Conservation (phyloP, 2,329 filamentous ascomycete genomes). For the Tolypocladium paradoxum region DNA sequence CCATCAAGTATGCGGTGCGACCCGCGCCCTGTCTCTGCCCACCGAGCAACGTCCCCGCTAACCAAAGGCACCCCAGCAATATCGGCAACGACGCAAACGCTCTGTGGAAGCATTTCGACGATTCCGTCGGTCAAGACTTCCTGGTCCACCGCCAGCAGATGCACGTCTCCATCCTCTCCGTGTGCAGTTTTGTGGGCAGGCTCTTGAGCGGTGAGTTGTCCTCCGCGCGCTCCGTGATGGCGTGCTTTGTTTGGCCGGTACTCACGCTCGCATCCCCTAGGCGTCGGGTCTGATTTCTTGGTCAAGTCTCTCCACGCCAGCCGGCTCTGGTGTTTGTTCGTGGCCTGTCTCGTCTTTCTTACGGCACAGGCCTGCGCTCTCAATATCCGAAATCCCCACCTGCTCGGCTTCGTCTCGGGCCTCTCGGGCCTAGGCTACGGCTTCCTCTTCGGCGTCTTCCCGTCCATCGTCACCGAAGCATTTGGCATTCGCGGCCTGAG, state of each 20-base stretch:
- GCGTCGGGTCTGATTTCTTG: slow-evolving; percentile 83
- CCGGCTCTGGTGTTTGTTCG: slow-evolving; percentile 82
- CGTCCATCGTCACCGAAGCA: slow-evolving; percentile 76
- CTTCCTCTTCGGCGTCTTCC: slow-evolving; percentile 87
- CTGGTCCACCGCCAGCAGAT: slow-evolving; percentile 75
- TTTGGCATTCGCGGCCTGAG: slow-evolving; percentile 85
- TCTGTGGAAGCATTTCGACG: slow-evolving; percentile 79
- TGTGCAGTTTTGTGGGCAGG: slow-evolving; percentile 76
- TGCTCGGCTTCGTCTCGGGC: slow-evolving; percentile 67
- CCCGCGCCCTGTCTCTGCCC: background rate
- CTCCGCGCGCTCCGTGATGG: background rate
- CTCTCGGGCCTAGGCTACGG: slow-evolving; percentile 86
- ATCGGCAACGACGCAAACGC: slow-evolving; percentile 86
- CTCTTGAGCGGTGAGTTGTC: slow-evolving; percentile 56
- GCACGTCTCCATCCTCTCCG: slow-evolving; percentile 88
- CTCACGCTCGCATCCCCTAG: slow-evolving; percentile 22
- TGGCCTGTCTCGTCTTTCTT: slow-evolving; percentile 68
- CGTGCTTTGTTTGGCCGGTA: background rate
- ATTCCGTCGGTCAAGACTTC: slow-evolving; percentile 58
- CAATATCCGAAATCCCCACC: slow-evolving; percentile 63
- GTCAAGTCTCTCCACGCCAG: slow-evolving; percentile 71
- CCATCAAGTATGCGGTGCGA: slow-evolving; percentile 69
- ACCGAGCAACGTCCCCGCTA: background rate
- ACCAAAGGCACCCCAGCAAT: slow-evolving; percentile 49
- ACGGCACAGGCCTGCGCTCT: slow-evolving; percentile 69